phyloP scores from a whole-genome alignment of 2,329 filamentous ascomycete species.

The Aspergillus nomiae region DNA sequence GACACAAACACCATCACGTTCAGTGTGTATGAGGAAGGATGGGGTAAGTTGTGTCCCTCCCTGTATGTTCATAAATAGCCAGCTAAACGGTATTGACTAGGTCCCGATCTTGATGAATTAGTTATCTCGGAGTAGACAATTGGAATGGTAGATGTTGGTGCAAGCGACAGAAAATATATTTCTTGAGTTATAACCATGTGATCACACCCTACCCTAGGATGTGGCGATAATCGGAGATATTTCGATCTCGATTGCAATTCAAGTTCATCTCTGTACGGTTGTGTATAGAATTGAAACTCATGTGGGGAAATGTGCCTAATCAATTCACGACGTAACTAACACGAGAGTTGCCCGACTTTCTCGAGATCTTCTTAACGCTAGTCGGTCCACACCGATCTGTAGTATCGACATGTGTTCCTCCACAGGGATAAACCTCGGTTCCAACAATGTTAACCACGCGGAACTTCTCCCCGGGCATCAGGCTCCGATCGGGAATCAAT shows the following conservation, averaged over 20 bases:
- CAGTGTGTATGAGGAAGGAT: not conserved
- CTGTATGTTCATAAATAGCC: rapidly evolving
- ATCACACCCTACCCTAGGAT: not conserved
- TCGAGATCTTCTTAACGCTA: constrained; percentile 67
- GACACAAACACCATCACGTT: not conserved
- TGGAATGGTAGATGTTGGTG: too few species aligned
- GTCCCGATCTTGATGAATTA: not conserved
- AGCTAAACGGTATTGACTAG: not conserved
- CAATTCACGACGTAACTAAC: constrained; percentile 49
- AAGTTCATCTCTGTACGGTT: not conserved
- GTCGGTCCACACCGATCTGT: constrained; percentile 59
- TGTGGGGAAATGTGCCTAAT: not conserved
- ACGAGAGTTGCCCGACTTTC: constrained; percentile 64
- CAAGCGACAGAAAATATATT: not conserved
- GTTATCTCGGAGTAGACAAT: not conserved
- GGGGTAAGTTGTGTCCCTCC: not conserved
- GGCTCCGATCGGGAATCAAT: constrained; percentile 55
- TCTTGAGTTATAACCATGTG: not conserved
- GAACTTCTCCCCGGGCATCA: constrained; percentile 57
- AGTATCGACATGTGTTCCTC: constrained; percentile 69
- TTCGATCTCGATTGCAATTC: not conserved
- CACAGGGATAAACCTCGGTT: constrained; percentile 71
- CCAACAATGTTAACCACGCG: constrained; percentile 70
- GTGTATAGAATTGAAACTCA: too few species aligned
- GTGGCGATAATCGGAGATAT: too few species aligned